A percentile compares a stretch with the other conserved stretches of the same genome.
phyloP scores from a whole-genome alignment of 2,329 filamentous ascomycete genomes.

The Allantophomopsis cytisporea region DNA sequence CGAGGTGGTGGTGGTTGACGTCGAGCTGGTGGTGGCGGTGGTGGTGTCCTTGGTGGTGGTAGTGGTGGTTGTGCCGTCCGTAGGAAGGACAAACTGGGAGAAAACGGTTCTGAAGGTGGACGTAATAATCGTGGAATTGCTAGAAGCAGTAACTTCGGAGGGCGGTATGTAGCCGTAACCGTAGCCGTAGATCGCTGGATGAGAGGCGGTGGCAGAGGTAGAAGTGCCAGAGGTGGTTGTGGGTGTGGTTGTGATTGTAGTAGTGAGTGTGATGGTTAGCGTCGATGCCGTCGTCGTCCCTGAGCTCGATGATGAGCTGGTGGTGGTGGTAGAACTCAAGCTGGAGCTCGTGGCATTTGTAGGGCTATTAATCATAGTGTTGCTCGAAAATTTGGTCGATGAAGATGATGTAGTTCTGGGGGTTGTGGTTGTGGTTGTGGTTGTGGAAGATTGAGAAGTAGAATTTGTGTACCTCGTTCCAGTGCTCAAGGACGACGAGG shows the following conservation, averaged over 20 bases:
- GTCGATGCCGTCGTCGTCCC: constrained; percentile 1
- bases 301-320: neutral
- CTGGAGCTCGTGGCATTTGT: too few relatives aligned
- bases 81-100: constrained; percentile 10
- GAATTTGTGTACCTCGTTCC: too few relatives aligned
- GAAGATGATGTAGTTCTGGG: too few relatives aligned
- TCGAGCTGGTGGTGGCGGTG: constrained; percentile 10
- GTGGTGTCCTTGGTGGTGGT: constrained; percentile 8
- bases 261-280: neutral
- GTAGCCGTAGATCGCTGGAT: neutral
- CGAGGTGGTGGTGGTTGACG: constrained; percentile 6
- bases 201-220: constrained; percentile 2
- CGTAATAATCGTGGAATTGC: constrained; percentile 20
- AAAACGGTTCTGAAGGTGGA: constrained; percentile 18
- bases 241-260: constrained; percentile 1
- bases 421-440: too few relatives aligned
- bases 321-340: constrained; percentile 1
- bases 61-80: constrained; percentile 12
- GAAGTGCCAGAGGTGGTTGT: too few relatives aligned
- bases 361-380: too few relatives aligned
- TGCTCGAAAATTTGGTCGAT: too few relatives aligned
- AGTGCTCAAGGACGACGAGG: too few relatives aligned
- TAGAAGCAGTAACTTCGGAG: neutral
- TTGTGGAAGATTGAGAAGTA: too few relatives aligned
- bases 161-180: too few relatives aligned